These are phyloP conservation scores for Triangularia verruculosa DNA, from an alignment of 2,329 filamentous ascomycete species.

Conservation along the genomic window DNA sequence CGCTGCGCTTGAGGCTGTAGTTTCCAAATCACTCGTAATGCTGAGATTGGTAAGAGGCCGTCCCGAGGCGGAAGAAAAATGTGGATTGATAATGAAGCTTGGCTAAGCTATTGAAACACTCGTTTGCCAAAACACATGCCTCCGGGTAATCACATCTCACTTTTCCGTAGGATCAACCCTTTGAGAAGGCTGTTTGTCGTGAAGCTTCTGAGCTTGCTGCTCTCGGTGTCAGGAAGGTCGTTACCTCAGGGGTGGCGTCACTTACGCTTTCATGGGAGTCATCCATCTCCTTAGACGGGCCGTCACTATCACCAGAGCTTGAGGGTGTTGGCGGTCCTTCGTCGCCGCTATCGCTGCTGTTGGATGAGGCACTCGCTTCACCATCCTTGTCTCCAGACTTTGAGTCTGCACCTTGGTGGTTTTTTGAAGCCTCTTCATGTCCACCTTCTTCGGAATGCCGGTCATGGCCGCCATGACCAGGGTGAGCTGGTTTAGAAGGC, in stretches of 20 bases:
- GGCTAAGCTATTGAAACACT: background rate
- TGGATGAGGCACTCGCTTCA: background rate
- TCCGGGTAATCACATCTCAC: background rate
- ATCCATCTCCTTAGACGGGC: constrained; percentile 11
- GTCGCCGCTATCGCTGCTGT: background rate
- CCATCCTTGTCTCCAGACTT: background rate
- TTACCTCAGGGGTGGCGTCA: background rate
- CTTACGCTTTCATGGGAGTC: constrained; percentile 15
- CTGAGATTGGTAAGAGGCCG: background rate
- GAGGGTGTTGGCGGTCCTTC: constrained; percentile 5
- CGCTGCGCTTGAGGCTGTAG: background rate
- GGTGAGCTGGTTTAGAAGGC: constrained; percentile 1
- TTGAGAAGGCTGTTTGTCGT: constrained; percentile 27
- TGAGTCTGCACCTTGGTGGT: background rate
- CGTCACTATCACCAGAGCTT: constrained; percentile 6
- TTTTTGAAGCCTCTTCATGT: background rate
- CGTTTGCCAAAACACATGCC: background rate
- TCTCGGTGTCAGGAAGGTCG: background rate
- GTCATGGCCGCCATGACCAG: constrained; percentile 13
- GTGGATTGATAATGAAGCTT: background rate
- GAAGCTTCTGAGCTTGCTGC: constrained; percentile 30
- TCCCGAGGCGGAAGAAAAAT: background rate
- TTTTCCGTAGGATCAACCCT: constrained; percentile 20
- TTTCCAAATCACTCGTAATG: background rate
- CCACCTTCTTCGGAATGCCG: background rate